Evolutionary conservation across 306 rosid species (phyloP).

Genomic region (Medicago truncatula): MtrunA17r5.0-ANR NC_053049.1:10957501-10958000

Average conservation of each 20-base stretch:
- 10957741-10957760: too few relatives aligned
- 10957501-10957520: neutral
- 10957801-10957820: too few relatives aligned
- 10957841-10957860: neutral
- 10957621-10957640: neutral
- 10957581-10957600: neutral
- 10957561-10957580: conserved; percentile 15
- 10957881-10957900: too few relatives aligned
- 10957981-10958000: neutral
- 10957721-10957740: neutral
- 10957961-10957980: neutral
- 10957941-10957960: too few relatives aligned
- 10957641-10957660: neutral
- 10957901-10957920: too few relatives aligned
- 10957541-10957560: conserved; percentile 31
- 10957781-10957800: too few relatives aligned
- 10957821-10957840: too few relatives aligned
- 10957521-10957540: neutral
- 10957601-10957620: neutral
- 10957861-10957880: neutral
- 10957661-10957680: neutral
- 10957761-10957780: neutral
- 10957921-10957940: too few relatives aligned
- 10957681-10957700: neutral
- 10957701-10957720: neutral